phyloP scores from a whole-genome alignment of 148 eudicot species.

The Vaccinium darrowii region DNA sequence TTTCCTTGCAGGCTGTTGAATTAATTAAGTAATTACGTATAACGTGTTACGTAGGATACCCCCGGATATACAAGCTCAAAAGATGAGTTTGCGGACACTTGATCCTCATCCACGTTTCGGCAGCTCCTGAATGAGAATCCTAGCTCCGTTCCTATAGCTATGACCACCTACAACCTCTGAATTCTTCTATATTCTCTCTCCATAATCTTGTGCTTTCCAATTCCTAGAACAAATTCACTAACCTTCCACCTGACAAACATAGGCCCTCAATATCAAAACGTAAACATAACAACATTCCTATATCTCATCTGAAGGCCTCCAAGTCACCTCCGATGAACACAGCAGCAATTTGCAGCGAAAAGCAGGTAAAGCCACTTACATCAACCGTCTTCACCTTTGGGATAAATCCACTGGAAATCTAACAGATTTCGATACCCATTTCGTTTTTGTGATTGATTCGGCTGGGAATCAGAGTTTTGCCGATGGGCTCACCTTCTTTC shows the following conservation, averaged over 20 bases:
- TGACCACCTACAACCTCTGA: no score
- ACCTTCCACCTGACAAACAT: slow-evolving; percentile 3
- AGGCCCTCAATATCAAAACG: neutral
- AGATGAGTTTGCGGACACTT: neutral
- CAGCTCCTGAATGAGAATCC: neutral
- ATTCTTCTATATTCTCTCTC: neutral
- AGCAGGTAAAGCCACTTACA: slow-evolving; percentile 16
- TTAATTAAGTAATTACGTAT: neutral
- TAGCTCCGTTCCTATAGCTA: neutral
- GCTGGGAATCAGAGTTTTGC: neutral
- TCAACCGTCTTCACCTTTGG: slow-evolving; percentile 19
- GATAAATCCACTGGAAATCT: slow-evolving; percentile 6
- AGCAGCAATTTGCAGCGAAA: neutral
- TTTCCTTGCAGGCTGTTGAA: no score
- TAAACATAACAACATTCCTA: neutral
- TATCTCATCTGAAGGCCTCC: slow-evolving; percentile 18
- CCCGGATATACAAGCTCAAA: neutral
- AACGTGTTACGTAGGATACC: neutral
- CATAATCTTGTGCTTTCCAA: neutral
- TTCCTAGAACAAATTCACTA: neutral
- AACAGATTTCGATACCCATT: slow-evolving; percentile 9
- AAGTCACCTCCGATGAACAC: slow-evolving; percentile 16
- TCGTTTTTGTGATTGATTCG: slow-evolving; percentile 20
- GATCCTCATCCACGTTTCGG: neutral
- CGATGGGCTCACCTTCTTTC: slow-evolving; percentile 17